phyloP scores from a whole-genome alignment of 2,329 filamentous ascomycete genomes.

The Fusarium multiceps region DNA sequence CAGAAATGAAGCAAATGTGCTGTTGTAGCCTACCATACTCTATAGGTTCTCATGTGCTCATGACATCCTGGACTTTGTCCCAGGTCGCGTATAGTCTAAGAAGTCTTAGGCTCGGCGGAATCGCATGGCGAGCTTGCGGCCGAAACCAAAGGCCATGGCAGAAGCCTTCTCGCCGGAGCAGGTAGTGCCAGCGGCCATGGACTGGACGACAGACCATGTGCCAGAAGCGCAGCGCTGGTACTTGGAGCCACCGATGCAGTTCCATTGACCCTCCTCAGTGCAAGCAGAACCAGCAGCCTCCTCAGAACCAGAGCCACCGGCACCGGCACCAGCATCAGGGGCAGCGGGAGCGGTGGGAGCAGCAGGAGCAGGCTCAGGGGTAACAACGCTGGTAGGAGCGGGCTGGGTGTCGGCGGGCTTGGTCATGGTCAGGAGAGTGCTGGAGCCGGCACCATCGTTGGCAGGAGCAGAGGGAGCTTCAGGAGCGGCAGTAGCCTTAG shows the following conservation, averaged over 20 bases:
- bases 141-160: slow-evolving; percentile 40
- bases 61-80: slow-evolving; percentile 11
- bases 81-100: neutral
- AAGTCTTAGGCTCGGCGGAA: slow-evolving; percentile 25
- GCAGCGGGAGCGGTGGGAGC: slow-evolving; percentile 31
- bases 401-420: slow-evolving; percentile 34
- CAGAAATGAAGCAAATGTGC: slow-evolving; percentile 20
- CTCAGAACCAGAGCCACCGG: slow-evolving; percentile 45
- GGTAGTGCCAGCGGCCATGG: slow-evolving; percentile 64
- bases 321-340: slow-evolving; percentile 18
- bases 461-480: slow-evolving; percentile 35
- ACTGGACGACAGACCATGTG: slow-evolving; percentile 61
- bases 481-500: slow-evolving; percentile 41
- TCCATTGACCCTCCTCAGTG: slow-evolving; percentile 66
- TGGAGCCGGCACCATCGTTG: slow-evolving; percentile 19
- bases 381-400: slow-evolving; percentile 23
- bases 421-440: slow-evolving; percentile 43
- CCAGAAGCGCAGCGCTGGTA: slow-evolving; percentile 74
- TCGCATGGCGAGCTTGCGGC: slow-evolving; percentile 36
- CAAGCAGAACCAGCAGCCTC: slow-evolving; percentile 58
- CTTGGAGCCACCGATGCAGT: slow-evolving; percentile 65
- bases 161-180: slow-evolving; percentile 54
- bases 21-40: neutral
- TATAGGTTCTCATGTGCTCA: slow-evolving; percentile 10
- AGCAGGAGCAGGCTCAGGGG: slow-evolving; percentile 24